Conservation (phyloP, 2,329 filamentous ascomycete species). For the Ambrosiella beaveri region DNA sequence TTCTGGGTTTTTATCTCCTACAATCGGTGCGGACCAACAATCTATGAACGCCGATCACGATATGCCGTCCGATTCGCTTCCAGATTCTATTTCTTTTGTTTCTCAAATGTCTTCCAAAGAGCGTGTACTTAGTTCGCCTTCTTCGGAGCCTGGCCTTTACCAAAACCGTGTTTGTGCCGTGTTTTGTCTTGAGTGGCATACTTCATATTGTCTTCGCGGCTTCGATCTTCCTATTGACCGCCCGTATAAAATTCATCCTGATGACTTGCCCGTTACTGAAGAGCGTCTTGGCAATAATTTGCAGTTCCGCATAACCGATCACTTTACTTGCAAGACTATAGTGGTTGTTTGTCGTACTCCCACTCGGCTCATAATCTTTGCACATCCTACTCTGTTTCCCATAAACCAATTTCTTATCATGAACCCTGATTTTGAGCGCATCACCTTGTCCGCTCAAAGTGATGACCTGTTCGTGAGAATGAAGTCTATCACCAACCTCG, state of each 20-base stretch:
- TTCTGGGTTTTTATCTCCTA: not conserved
- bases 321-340: not conserved
- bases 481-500: not conserved
- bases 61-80: too few relatives aligned
- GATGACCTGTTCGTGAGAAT: not conserved
- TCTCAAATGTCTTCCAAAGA: too few relatives aligned
- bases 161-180: not conserved
- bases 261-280: not conserved
- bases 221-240: not conserved
- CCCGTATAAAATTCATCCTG: not conserved
- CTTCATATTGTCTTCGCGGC: not conserved
- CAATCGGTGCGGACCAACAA: not conserved
- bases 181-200: not conserved
- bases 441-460: not conserved
- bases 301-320: not conserved
- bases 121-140: too few relatives aligned
- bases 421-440: not conserved
- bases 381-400: not conserved
- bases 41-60: too few relatives aligned
- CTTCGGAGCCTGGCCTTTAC: not conserved
- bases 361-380: not conserved
- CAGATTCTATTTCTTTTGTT: too few relatives aligned
- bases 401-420: not conserved
- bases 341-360: not conserved
- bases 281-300: not conserved